Base-by-base conservation (phyloP, 108 stramenopile genomes). In the Cyclostephanos invisitatus region DNA sequence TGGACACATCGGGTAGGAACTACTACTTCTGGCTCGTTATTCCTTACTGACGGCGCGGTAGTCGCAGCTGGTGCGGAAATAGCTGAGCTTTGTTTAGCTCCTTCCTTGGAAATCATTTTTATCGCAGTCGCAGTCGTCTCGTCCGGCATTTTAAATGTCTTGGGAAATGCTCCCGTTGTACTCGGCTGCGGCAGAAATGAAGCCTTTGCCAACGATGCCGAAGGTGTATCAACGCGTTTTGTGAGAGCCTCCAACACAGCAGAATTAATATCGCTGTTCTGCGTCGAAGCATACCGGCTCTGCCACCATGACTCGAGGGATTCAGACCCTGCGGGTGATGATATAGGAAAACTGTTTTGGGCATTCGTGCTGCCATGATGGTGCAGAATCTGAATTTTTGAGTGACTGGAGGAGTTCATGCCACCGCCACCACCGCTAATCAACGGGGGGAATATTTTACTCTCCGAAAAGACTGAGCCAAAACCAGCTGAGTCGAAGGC, bases 301-400 rank as follows among this genome's bases (percentile, higher is more conserved):
- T 71, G 70, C 80, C 80, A 81, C 80, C 80, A 81, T 29, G 80
- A 81, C 29, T 64, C 80, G 54, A 81, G 73, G 20, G 80, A 81
- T 81, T 81, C 80, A 20, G 68, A 71, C 18, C 74, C 80, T 22
- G 69, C 32, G 35, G 80, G 80, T 49, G 80, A 74, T 50, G 54
- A 53, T 9, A 56, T 38, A 37, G 61, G 17, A 14, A 24, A 35
- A 37, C 44, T 15, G 14, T 46, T 14, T 0, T 46, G 44, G 12
- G 12, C 14, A 46, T 46, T 46, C 15, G 44, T 15, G 27, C 51
- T 63, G 51, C 29, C 35, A 20, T 63, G 68, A 24, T 55, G 28
- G 35, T 36, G 32, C 0, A 62, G 36, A 17, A 62, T 62, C 18
- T 14, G 61, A 46, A 46, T 14, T 46, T 46, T 46, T 14, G 44